Base-by-base conservation (phyloP, 306 rosid species). In the Rubus parviflorus region DNA sequence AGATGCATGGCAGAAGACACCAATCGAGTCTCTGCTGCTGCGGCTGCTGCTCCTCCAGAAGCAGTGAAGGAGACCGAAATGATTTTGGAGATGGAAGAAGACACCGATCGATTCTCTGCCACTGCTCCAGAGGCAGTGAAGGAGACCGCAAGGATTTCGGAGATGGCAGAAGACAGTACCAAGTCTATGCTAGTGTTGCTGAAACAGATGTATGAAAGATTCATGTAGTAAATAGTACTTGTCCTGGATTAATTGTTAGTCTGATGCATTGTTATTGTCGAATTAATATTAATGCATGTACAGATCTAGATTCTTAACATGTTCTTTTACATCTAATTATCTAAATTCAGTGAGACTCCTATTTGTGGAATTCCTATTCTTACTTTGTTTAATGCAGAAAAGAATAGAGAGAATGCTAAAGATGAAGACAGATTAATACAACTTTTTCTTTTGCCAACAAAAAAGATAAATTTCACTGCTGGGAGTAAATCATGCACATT, bases 1-100 rank as follows among this genome's bases (percentile, higher is more conserved):
- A 81, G 81, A 84, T 91, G 96, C 64, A 22, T 8, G 7, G 1
- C 38, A 23, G 2, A 23, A 58, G 13, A 23, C 64, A 58, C 38
- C 38, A 58, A 58, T 58, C 64, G 15, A 23, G 64, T 23, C 17
- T 57, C 35, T 30, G 1, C 35, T 30, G 35, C 35, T n/a, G n/a
- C n/a, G n/a, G n/a, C n/a, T 30, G 35, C 35, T 30, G 35, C 35
- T 30, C 35, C 1, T 30, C 35, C 35, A 30, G 46, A 42, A 42
- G 46, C 46, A 42, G 8, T 8, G 46, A 42, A 42, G 46, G 46
- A 42, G 8, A 42, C 46, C 46, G 46, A 5, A 42, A 42, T 14
- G 16, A 15, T 51, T 17, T 51, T 8, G 6, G 20, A 51, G 17
- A 47, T 47, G 52, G 16, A 47, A n/a, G n/a, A n/a, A 30, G 35